Percentiles rank a stretch among this genome's conserved stretches.
Conservation (phyloP, 2,329 filamentous ascomycete species). For the Corinectria fuckeliana region DNA sequence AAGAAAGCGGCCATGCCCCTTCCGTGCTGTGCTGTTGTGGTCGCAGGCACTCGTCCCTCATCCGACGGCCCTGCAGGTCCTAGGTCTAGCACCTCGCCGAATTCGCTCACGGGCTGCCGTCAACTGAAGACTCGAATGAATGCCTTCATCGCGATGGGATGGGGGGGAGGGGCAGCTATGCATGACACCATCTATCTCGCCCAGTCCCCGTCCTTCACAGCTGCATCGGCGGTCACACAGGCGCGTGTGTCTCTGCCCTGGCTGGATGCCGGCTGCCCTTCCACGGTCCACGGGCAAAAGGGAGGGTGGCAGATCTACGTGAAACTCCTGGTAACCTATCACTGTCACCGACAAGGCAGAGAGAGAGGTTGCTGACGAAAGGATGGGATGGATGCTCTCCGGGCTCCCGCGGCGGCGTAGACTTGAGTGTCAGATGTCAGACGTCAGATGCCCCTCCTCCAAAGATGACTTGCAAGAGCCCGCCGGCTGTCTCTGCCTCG, state of each 20-base stretch:
- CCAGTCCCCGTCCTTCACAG: constrained; percentile 9
- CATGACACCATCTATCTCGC: constrained; percentile 18
- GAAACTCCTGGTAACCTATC: not conserved
- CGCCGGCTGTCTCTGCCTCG: not conserved
- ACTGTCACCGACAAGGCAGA: not conserved
- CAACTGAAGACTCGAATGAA: not conserved
- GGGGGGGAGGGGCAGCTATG: constrained; percentile 5
- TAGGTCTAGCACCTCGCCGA: constrained; percentile 20
- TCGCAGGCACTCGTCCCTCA: constrained; percentile 23
- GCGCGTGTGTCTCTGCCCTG: constrained; percentile 15
- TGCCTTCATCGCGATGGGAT: not conserved
- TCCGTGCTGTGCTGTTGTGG: not conserved
- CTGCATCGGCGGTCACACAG: constrained; percentile 17
- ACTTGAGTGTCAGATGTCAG: constrained; percentile 1
- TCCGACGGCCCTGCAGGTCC: constrained; percentile 37
- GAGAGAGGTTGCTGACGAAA: not conserved
- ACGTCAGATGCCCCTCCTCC: not conserved
- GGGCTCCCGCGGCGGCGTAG: not conserved
- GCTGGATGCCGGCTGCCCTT: constrained; percentile 13
- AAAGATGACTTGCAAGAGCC: not conserved
- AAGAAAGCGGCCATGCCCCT: not conserved
- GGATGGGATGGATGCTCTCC: not conserved
- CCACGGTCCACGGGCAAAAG: constrained; percentile 3
- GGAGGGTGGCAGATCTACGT: not conserved
- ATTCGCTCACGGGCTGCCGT: constrained; percentile 15